A percentile compares a stretch with the other conserved stretches of the same genome.
Evolutionary conservation across 306 rosid species (phyloP).

Genomic region (Inga laurina): DNA sequence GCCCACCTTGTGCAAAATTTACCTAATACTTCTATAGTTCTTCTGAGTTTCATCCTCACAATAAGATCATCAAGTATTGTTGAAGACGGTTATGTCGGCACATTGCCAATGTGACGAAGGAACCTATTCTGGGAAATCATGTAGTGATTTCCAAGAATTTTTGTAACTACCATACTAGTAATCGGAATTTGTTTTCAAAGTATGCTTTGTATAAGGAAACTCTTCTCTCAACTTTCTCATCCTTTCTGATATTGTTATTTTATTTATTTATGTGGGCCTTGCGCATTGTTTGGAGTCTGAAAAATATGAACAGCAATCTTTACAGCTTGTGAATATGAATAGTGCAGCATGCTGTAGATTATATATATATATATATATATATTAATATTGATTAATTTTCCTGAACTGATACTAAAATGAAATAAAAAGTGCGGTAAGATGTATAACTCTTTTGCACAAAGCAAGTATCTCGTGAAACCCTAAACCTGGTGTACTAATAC

Average conservation of each 20-base stretch:
- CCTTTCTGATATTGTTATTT: not conserved
- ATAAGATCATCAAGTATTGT: not conserved
- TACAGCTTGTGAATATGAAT: not conserved
- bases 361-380: not conserved
- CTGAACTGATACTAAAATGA: not conserved
- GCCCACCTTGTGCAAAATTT: not conserved
- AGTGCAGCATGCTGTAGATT: not conserved
- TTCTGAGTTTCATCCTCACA: not conserved
- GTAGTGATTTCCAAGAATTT: not conserved
- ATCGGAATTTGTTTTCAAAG: not conserved
- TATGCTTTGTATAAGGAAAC: not conserved
- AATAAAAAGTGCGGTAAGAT: not conserved
- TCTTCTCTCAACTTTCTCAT: not conserved
- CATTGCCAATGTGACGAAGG: not conserved
- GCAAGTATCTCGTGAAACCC: not conserved
- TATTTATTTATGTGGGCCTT: not conserved
- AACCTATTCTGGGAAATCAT: not conserved
- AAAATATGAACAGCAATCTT: not conserved
- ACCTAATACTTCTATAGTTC: not conserved
- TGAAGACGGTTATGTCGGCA: not conserved
- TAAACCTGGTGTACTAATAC: not conserved
- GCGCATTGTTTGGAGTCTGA: too few species aligned
- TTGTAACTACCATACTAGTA: not conserved
- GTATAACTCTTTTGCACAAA: not conserved
- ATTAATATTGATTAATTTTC: not conserved